A percentile compares a stretch with the other conserved stretches of the same genome.
Conservation (phyloP, 169 alveolate genomes). For the Plasmodium gallinaceum region DNA sequence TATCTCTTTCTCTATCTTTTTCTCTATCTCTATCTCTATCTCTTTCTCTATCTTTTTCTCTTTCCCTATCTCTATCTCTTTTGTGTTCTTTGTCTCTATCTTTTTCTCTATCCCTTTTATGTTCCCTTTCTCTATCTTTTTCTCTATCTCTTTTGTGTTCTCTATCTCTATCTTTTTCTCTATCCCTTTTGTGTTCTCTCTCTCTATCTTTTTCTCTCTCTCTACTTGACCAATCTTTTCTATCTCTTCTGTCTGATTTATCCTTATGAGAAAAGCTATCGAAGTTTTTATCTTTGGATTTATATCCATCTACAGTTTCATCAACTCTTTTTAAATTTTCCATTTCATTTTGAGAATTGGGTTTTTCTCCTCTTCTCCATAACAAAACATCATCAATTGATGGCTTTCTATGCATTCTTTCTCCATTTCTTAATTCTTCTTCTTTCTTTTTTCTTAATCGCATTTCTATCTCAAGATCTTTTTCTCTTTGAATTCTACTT, state of each 20-base stretch:
- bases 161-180: constrained; percentile 52
- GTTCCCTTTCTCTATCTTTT: constrained; percentile 22
- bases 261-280: constrained; percentile 17
- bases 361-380: constrained; percentile 65
- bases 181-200: constrained; percentile 20
- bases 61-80: constrained; percentile 43
- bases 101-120: constrained; percentile 27
- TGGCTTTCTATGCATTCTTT: constrained; percentile 33
- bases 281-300: too few species aligned
- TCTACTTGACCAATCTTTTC: constrained; percentile 6
- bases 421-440: constrained; percentile 66
- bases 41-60: constrained; percentile 28
- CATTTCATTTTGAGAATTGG: constrained; percentile 42
- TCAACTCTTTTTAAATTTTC: constrained; percentile 42
- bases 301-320: constrained; percentile 14
- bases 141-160: constrained; percentile 33
- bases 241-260: constrained; percentile 34
- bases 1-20: constrained; percentile 33
- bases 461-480: constrained; percentile 81
- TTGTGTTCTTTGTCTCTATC: constrained; percentile 11
- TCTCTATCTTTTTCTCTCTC: constrained; percentile 33
- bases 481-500: constrained; percentile 78
- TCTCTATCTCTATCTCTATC: constrained; percentile 45
- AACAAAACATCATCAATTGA: constrained; percentile 57
- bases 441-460: constrained; percentile 42